Base-by-base conservation (phyloP, 2,329 filamentous ascomycete genomes). In the Pestalotiopsis sp. region DNA sequence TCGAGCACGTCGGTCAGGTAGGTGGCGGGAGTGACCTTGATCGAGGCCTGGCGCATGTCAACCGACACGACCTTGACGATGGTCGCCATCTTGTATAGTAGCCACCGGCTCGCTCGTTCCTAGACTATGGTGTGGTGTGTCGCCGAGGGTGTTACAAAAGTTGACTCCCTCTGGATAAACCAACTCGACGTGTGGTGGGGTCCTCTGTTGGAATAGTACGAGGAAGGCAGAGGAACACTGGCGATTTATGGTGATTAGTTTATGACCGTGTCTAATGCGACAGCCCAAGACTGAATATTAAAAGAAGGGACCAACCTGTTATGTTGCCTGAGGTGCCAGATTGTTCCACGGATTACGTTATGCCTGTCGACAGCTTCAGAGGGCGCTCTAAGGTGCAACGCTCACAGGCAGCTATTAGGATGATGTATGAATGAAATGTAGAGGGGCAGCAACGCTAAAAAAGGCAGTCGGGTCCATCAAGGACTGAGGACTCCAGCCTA, bases 21-120 rank as follows among this genome's bases (percentile, higher is more conserved):
- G 71, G 91, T 97, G 68, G 87, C 87, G 0, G 94, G 94, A 0
- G 87, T 92, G 68, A 96, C 95, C 81, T 97, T 97, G 80, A 99
- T 86, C 57, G 89, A 92, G 64, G 91, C 88, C 75, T 94, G 89
- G 73, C 92, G 91, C 74, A 95, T 87, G 74, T 93, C 90, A 52
- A 92, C 90, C 79, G 95, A 91, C 72, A 97, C 91, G 66, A 98
- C 93, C 74, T 95, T 92, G 69, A 98, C 94, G 79, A 96, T 92
- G 66, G 94, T 92, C 73, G 94, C 90, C 93, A 97, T 97, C 73
- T 71, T 83, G 23, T 14, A 27, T 38, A 58, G 31, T 23, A 66
- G 17, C 17, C 17, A 20, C 45, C 7, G 45, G 45, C 45, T 52
- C 6, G n/a, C 20, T 23, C 17, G 45, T 52, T 52, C 3, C 45